Evolutionary conservation across 1,284 basidiomycete genomes (phyloP).

Genomic region (Cutaneotrichosporon sp.): DNA sequence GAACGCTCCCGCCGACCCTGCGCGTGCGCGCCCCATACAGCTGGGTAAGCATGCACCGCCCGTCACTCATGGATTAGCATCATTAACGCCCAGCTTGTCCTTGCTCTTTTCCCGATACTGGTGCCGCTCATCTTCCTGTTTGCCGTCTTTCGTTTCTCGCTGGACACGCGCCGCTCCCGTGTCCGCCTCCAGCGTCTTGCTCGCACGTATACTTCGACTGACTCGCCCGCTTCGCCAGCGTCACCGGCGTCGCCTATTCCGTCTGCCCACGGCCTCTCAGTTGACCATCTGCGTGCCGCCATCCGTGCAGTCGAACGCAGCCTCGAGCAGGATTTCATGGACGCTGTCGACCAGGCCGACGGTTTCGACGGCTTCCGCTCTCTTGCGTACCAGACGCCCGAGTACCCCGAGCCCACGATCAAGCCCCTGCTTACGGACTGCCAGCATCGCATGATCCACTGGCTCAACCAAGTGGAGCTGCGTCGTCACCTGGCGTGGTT

Average conservation of each 20-base stretch:
- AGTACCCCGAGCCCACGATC: slow-evolving; percentile 3
- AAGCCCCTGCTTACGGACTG: slow-evolving; percentile 28
- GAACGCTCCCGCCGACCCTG: slow-evolving; percentile 58
- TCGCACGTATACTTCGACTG: background rate
- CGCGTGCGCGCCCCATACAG: slow-evolving; percentile 66
- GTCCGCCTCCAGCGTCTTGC: slow-evolving; percentile 33
- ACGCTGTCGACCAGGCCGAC: slow-evolving; percentile 15
- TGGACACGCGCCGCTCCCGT: slow-evolving; percentile 31
- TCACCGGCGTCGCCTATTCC: background rate
- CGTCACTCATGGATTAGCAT: background rate
- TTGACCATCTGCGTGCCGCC: slow-evolving; percentile 28
- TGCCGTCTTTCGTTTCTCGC: slow-evolving; percentile 28
- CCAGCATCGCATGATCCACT: slow-evolving; percentile 36
- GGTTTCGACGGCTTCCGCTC: slow-evolving; percentile 1
- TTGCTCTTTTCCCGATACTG: slow-evolving; percentile 59
- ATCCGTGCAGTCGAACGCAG: slow-evolving; percentile 34
- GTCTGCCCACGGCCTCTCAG: slow-evolving; percentile 16
- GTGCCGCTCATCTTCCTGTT: slow-evolving; percentile 49
- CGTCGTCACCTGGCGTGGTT: slow-evolving; percentile 39
- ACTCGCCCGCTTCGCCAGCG: background rate
- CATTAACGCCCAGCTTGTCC: slow-evolving; percentile 52
- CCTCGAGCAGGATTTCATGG: slow-evolving; percentile 35
- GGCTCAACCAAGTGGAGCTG: slow-evolving; percentile 35
- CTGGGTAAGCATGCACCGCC: slow-evolving; percentile 52
- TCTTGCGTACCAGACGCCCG: background rate